Evolutionary conservation across 345 rosid genomes (phyloP), one percentile per base, ranked within the genome.

Genomic region (Lepidium didymum): DNA sequence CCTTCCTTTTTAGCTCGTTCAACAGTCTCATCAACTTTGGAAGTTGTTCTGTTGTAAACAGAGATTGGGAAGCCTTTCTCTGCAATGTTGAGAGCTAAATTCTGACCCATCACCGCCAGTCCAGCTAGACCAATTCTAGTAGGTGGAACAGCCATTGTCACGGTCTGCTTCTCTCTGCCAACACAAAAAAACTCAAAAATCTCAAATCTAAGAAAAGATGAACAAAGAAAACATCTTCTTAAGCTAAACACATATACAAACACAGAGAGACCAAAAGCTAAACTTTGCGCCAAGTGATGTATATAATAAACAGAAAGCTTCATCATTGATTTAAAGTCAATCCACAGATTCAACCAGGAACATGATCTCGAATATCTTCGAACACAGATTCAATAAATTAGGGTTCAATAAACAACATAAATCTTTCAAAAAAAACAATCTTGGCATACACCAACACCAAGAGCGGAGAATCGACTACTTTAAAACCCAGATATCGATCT

Each of bases 21-120:
- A 8, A 90, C 96, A 14, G 97, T 85, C 72, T 90, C 98, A 12
- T 90, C 96, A 16, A 88, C 97, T 79, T 88, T 90, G 64, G 94
- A 88, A 64, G 96, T 81, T 4, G 97, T 82, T 67, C 98, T 78
- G 74, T 93, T 93, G 74, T 90, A 93, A 60, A 93, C 96, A 43
- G 98, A 93, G 81, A 93, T 93, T 21, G 97, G 86, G 70, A 92
- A 92, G 70, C 98, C 98, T 85, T 92, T 92, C 77, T 86, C 87
- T 0, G 98, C 98, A 38, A 92, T 89, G 81, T 89, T 92, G 70
- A 92, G 91, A 43, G 97, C 97, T 34, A 90, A 78, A 77, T 92
- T 92, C 77, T 93, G 98, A 71, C 98, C 98, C 98, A 93, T 93
- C 58, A 90, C 98, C 16, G 98, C 98, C 1, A 93, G 81, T 72